These are phyloP conservation scores for Salpingoeca rosetta DNA, from an alignment of 78 protist genomes.

Conservation along the genomic window DNA sequence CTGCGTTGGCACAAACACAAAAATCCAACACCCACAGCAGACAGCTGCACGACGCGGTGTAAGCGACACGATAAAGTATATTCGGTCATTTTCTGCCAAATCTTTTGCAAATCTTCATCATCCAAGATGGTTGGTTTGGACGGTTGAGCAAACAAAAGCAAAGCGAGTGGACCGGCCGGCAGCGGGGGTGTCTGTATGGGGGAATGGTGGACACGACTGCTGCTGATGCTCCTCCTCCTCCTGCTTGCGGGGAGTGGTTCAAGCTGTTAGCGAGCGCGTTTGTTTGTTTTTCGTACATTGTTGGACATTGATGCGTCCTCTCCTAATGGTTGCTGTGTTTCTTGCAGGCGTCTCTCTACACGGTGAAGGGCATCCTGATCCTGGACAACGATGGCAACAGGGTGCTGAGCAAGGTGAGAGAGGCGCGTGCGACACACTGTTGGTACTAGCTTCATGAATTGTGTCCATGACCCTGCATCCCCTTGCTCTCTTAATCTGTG, in stretches of 20 bases:
- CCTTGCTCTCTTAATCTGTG: not conserved
- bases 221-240: not conserved
- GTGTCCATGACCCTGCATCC: no score
- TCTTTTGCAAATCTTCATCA: no score
- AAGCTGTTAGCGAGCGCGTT: not conserved
- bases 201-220: not conserved
- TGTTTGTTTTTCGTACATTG: no score
- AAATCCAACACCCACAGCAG: no score
- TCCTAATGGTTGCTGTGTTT: not conserved
- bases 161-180: not conserved
- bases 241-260: not conserved
- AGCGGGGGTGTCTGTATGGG: not conserved
- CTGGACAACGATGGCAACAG: constrained; percentile 53
- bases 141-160: not conserved
- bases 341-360: not conserved
- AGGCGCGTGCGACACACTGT: no score
- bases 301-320: no score
- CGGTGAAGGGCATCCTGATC: constrained; percentile 35
- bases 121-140: no score
- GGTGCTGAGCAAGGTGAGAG: constrained; percentile 5
- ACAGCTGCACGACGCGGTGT: no score
- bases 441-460: no score
- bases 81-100: no score
- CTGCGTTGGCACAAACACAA: no score
- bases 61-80: no score